Conservation (phyloP, 768 basidiomycete species). For the Rhizopogon salebrosus region DNA sequence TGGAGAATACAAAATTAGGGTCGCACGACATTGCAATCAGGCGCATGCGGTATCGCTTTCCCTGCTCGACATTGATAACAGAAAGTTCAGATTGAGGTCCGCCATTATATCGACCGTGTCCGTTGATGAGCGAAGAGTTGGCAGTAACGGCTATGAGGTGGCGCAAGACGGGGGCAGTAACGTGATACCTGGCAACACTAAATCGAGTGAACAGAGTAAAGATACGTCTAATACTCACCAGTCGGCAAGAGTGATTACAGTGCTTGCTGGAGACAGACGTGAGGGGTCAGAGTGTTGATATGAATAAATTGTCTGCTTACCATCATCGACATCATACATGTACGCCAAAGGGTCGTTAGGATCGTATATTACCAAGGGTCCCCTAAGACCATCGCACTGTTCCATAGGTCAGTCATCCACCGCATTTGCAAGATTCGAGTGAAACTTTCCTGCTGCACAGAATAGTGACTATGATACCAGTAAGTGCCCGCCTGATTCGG, state of each 20-base stretch:
- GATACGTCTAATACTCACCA: constrained; percentile 21
- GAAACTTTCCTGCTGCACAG: constrained; percentile 20
- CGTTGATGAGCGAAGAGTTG: constrained; percentile 36
- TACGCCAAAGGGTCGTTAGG: constrained; percentile 35
- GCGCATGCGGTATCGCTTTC: constrained; percentile 32
- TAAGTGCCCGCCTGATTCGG: constrained; percentile 36
- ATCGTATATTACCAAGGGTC: constrained; percentile 40
- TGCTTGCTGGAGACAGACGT: constrained; percentile 14
- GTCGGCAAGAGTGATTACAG: constrained; percentile 31
- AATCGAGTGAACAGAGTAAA: too few species aligned
- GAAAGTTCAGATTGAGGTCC: constrained; percentile 23
- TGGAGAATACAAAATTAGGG: constrained; percentile 23
- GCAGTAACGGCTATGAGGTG: constrained; percentile 2
- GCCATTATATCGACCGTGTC: constrained; percentile 27
- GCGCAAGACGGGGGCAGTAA: constrained; percentile 12
- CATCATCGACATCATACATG: constrained; percentile 44
- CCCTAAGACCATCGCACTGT: constrained; percentile 37
- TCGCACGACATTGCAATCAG: constrained; percentile 31
- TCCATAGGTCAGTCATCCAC: constrained; percentile 23
- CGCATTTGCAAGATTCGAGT: constrained; percentile 14
- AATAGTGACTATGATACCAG: constrained; percentile 43
- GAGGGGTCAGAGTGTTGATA: background rate
- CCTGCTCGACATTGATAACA: constrained; percentile 27
- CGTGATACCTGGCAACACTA: constrained; percentile 9
- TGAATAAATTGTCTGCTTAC: constrained; percentile 11